These are phyloP conservation scores for Yamadazyma sp. DNA, from an alignment of 1,139 yeast genomes.

Conservation along the genomic window DNA sequence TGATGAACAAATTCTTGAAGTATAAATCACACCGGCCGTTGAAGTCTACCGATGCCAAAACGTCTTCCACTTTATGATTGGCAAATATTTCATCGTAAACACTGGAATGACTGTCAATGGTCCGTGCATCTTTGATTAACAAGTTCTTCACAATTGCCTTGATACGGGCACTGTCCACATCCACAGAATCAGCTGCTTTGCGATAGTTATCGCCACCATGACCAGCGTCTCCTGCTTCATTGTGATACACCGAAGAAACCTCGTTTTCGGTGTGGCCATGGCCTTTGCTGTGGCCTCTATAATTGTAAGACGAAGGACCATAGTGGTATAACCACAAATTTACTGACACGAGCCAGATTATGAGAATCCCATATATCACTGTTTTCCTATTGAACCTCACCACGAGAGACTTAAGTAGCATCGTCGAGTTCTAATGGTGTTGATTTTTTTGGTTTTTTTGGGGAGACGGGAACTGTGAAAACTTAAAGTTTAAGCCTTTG, in stretches of 20 bases:
- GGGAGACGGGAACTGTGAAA: too few relatives aligned
- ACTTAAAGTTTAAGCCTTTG: too few relatives aligned
- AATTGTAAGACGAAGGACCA: constrained; percentile 3
- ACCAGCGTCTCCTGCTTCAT: constrained; percentile 6
- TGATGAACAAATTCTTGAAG: constrained; percentile 25
- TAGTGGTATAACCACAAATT: constrained; percentile 15
- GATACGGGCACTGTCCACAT: constrained; percentile 7
- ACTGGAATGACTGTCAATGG: constrained; percentile 21
- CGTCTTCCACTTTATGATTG: constrained; percentile 22
- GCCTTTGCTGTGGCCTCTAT: neutral
- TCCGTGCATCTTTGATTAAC: constrained; percentile 18
- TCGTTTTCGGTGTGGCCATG: too few relatives aligned
- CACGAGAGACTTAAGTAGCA: constrained; percentile 6
- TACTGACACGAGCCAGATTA: constrained; percentile 13
- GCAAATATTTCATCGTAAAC: constrained; percentile 23
- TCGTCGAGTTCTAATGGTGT: too few relatives aligned
- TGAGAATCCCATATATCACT: constrained; percentile 8
- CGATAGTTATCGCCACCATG: constrained; percentile 1
- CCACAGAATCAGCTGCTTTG: neutral
- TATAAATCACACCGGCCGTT: constrained; percentile 31
- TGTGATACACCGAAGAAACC: constrained; percentile 12
- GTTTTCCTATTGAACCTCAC: constrained; percentile 6
- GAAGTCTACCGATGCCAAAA: constrained; percentile 22
- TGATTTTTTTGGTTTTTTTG: neutral
- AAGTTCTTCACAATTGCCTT: constrained; percentile 9